Evolutionary conservation across 805 yeast genomes (phyloP), one percentile per base, ranked within the genome.

Genomic region (Candida boidinii): DNA sequence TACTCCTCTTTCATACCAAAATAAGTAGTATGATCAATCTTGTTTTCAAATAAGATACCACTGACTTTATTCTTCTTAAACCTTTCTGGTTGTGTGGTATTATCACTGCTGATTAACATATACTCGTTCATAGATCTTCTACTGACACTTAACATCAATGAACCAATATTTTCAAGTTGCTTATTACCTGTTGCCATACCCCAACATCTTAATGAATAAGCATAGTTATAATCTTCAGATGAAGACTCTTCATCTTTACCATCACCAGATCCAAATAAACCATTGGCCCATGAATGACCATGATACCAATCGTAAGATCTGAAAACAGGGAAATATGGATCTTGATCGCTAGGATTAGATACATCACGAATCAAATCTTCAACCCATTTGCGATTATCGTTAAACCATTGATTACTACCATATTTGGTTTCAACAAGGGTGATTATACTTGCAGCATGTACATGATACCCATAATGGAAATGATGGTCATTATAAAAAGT

Each of bases 401-500:
- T 37, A 4, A 65, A 54, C 77, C 82, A 79, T 2, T 58, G 48
- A 8, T 76, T 76, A 31, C 50, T 53, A 4, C 79, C 79, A 11
- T 49, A 46, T 18, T 58, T 53, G 4, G 43, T 37, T 49, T 84
- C 94, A 13, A 78, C 73, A 35, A 73, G 54, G n/a, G 79, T 88
- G 29, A 83, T 70, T 15, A 81, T 62, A 1, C 94, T 87, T 5
- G 94, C 94, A 1, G 94, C 82, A 51, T 83, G 88, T 30, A 84
- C 67, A 44, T 76, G 79, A 54, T 83, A 85, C 9, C 92, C 92
- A 48, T 80, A 85, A 53, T 85, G 94, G 69, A 83, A 85, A 51
- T 84, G 92, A 47, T 85, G 94, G 48, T 85, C 94, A 45, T 84
- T 83, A 57, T 83, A 84, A 52, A 72, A 80, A 17, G 82, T 71